Evolutionary conservation across 2,329 filamentous ascomycete genomes (phyloP), one percentile per base, ranked within the genome.

Genomic region (Capronia coronata): DNA sequence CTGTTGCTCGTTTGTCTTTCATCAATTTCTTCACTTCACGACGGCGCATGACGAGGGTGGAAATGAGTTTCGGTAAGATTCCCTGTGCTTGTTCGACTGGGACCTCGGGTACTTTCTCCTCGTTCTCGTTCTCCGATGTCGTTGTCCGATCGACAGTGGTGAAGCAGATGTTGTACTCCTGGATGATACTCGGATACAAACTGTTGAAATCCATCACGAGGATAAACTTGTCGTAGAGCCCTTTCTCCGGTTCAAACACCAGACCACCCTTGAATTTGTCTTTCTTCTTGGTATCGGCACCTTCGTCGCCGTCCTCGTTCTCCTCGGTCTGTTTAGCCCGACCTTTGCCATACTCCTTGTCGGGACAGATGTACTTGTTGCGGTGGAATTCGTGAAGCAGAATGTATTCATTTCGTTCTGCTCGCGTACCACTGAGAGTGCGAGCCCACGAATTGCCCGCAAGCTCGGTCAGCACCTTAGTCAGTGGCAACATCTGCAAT

Each of bases 121-220:
- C 88, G 43, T 93, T 86, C 35, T 90, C 82, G 27, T 80, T 78
- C 70, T 83, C 63, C 40, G 62, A 54, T 61, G 84, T 71, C 53
- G 79, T 74, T 34, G 79, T 75, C 60, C 93, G 78, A 54, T 97
- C 87, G 5, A 98, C 89, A 0, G 94, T 98, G 1, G 93, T 98
- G 70, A 98, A 98, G 74, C 94, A 98, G 61, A 98, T 98, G 69
- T 98, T 98, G 73, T 83, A 98, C 76, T 98, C 94, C 65, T 98
- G 94, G 54, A 98, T 98, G 64, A 98, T 97, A 64, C 88, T 96
- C 25, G 93, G 93, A 63, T 98, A 98, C 55, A 98, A 75, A 62
- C 90, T 96, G 77, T 98, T 98, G 75, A 98, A 98, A 75, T 98
- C 93, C 94, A 98, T 98, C 68, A 98, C 94, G 48, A 98, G 79